Evolutionary conservation across 2,329 filamentous ascomycete species (phyloP), one percentile per base, ranked within the genome.

Genomic region (Stylonectria norvegica): DNA sequence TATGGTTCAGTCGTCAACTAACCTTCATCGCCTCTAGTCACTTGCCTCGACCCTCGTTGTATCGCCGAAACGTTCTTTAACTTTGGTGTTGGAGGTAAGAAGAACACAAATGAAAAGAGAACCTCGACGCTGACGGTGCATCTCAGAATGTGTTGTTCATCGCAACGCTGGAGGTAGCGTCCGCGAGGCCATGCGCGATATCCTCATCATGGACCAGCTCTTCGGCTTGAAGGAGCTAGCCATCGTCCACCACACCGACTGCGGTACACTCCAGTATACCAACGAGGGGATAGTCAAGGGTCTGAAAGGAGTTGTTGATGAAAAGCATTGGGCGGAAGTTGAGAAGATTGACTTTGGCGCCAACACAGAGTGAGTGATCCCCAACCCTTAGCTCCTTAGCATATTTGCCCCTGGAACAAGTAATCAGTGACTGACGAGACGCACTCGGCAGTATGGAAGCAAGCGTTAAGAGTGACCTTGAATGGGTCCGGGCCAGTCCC

Each of bases 151-250:
- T 5, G 23, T 5, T 30, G 37, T 44, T 12, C 34, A 40, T 25
- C 42, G 42, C 30, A 44, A 44, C 23, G 42, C 34, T 7, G 42
- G 42, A 8, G 42, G 42, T 7, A 40, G 41, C 34, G 30, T 44
- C 18, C 42, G 38, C 14, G 15, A 40, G 25, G 42, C 42, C 23
- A 18, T 44, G 23, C 29, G 34, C 8, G 42, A 44, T 20, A 44
- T 44, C 34, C 22, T 34, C 25, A n/a, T 41, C 34, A 6, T 40
- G 15, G 42, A 44, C 16, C 12, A 34, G 5, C 30, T 40, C 2
- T 44, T 44, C 5, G 34, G 23, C 5, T 18, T 44, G n/a, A 20
- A 44, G 5, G 37, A 44, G 16, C 32, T 44, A 5, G 34, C 34
- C 23, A 37, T 44, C 32, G 34, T 44, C 15, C 42, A 44, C 12